Percentiles rank a stretch among this genome's conserved stretches.
phyloP scores from a whole-genome alignment of 192 early-diverging fungal genomes.

The Allomyces arbusculus region DNA sequence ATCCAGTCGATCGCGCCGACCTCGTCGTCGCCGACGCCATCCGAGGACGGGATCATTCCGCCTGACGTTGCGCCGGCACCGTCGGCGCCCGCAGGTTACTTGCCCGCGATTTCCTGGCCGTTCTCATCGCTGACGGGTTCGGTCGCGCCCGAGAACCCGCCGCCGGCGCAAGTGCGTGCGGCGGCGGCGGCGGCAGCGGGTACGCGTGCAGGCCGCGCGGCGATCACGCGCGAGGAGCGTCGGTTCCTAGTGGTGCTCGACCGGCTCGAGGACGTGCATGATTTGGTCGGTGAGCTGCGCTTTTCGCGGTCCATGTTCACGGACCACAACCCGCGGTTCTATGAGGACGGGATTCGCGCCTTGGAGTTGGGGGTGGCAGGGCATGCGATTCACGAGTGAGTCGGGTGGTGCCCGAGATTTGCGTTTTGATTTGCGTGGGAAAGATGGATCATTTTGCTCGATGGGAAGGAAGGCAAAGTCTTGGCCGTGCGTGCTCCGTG shows the following conservation, averaged over 20 bases:
- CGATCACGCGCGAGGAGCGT: slow-evolving; percentile 14
- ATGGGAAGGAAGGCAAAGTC: background rate
- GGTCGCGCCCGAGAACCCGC: slow-evolving; percentile 4
- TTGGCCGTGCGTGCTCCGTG: too few relatives aligned
- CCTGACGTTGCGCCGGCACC: slow-evolving; percentile 4
- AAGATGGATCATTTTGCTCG: background rate
- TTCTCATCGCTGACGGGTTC: slow-evolving; percentile 6
- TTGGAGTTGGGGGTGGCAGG: background rate
- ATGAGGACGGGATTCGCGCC: slow-evolving; percentile 33
- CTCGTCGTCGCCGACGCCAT: slow-evolving; percentile 6
- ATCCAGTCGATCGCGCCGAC: slow-evolving; percentile 15
- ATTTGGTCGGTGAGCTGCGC: slow-evolving; percentile 53
- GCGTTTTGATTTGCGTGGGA: background rate
- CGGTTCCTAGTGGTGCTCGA: slow-evolving; percentile 30
- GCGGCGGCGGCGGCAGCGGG: slow-evolving; percentile 6
- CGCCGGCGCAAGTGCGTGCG: slow-evolving; percentile 1
- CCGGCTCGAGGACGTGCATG: slow-evolving; percentile 50
- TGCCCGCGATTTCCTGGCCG: slow-evolving; percentile 9
- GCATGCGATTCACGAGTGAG: background rate
- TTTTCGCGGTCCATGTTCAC: slow-evolving; percentile 62
- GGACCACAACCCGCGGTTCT: slow-evolving; percentile 51
- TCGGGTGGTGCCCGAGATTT: background rate
- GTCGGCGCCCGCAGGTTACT: slow-evolving; percentile 5
- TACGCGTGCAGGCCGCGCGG: slow-evolving; percentile 2
- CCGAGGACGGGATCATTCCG: background rate